phyloP scores from a whole-genome alignment of 495 filamentous ascomycete genomes.

The Talaromyces nanjingensis region DNA sequence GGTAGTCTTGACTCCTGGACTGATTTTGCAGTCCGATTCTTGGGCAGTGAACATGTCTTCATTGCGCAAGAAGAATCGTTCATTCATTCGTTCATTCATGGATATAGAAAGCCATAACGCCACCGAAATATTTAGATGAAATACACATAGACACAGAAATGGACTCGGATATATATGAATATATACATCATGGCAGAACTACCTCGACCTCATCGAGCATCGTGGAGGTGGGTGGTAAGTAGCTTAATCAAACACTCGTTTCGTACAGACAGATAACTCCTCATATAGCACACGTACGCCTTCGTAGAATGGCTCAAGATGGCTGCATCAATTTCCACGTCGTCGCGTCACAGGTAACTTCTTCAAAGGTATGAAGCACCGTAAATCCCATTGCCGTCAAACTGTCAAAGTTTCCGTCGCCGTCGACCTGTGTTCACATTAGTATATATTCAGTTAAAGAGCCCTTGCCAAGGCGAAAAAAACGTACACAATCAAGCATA shows the following conservation, averaged over 20 bases:
- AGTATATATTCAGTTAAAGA: conserved; percentile 5
- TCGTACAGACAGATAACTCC: not conserved
- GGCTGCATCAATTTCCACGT: conserved; percentile 55
- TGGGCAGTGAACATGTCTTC: no score
- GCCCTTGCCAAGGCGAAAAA: no score
- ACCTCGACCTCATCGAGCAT: not conserved
- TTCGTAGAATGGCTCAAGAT: not conserved
- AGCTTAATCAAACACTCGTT: not conserved
- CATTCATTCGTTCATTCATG: not conserved
- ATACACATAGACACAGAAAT: not conserved
- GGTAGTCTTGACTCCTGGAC: not conserved
- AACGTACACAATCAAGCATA: conserved; percentile 68
- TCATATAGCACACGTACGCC: not conserved
- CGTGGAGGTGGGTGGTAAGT: no score
- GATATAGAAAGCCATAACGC: not conserved
- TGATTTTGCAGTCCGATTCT: not conserved
- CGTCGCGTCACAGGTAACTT: conserved; percentile 68
- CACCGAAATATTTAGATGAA: not conserved
- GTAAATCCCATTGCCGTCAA: conserved; percentile 71
- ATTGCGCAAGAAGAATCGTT: not conserved
- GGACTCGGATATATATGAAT: not conserved
- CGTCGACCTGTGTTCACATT: conserved; percentile 49
- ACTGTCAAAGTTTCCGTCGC: conserved; percentile 63
- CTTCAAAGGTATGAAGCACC: conserved; percentile 69
- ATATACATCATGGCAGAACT: not conserved